Evolutionary conservation across 345 rosid genomes (phyloP), one percentile per base, ranked within the genome.

Genomic region (Eutrema heterophyllum): DNA sequence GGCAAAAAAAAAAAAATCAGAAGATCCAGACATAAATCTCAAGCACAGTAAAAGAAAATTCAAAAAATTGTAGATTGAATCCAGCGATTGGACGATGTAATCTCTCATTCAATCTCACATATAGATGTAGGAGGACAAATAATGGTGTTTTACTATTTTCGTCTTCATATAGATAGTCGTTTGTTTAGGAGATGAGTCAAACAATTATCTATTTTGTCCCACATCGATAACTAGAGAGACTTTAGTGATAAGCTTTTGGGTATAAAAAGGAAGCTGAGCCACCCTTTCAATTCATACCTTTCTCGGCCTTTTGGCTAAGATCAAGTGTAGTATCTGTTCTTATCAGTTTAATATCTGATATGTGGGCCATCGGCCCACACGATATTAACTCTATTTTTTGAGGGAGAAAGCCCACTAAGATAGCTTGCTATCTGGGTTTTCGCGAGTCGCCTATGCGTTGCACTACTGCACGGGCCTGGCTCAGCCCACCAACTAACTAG

Each of bases 241-340:
- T 14, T 4, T 4, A 2, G 49, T 35, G 16, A 2, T 9, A 5
- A 36, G 5, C 16, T 0, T 10, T n/a, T 9, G 18, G 2, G 6
- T 70, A 58, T 70, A 70, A 24, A 58, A 24, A 0, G 1, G 39
- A 58, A 14, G 5, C 35, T 8, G 33, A 9, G 26, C 9, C 6
- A 0, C 0, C 0, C 10, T 0, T 0, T 0, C 6, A 16, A 54
- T 0, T 43, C 53, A 41, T 54, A 68, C 73, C 54, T 55, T 55
- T 68, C 73, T 68, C 86, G 84, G 86, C 87, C 87, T 84, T 84
- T 84, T 80, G 87, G 87, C 84, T 84, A 82, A 84, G 87, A 84
- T 82, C 86, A 82, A 84, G 84, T 82, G 84, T 84, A 82, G 82
- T 84, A 82, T 82, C 81, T 84, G 83, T 84, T 82, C 86, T 84